Percentiles rank a stretch among this genome's conserved stretches.
These are phyloP conservation scores for Kodamaea anthophila DNA, from an alignment of 1,139 yeast genomes.

Conservation along the genomic window DNA sequence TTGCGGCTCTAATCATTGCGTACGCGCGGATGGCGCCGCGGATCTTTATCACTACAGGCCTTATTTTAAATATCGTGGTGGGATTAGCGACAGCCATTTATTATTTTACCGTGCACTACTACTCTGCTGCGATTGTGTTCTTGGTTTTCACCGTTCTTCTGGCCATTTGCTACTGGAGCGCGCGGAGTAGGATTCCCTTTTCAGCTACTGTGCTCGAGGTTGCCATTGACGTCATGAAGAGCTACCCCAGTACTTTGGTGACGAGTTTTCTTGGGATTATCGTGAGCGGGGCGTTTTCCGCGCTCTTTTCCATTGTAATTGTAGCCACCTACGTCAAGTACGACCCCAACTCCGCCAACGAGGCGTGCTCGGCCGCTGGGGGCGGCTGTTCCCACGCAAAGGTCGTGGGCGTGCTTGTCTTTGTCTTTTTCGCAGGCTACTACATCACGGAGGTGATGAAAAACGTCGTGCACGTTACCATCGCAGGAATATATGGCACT, in stretches of 20 bases:
- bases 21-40: constrained; percentile 62
- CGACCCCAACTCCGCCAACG: constrained; percentile 35
- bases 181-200: constrained; percentile 63
- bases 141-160: constrained; percentile 57
- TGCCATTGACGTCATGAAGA: constrained; percentile 68
- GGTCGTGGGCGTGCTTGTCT: constrained; percentile 60
- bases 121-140: constrained; percentile 75
- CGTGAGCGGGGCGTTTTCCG: constrained; percentile 57
- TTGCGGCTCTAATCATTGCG: constrained; percentile 51
- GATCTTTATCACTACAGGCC: constrained; percentile 63
- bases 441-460: constrained; percentile 80
- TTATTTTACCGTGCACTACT: constrained; percentile 58
- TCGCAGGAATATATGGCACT: constrained; percentile 82
- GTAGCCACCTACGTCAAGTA: constrained; percentile 75
- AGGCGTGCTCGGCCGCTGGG: constrained; percentile 32
- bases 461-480: constrained; percentile 79
- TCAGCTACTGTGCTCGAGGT: constrained; percentile 70
- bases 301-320: constrained; percentile 59
- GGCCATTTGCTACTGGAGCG: constrained; percentile 69
- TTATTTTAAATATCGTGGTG: constrained; percentile 58
- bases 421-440: constrained; percentile 79
- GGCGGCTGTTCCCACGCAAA: constrained; percentile 65
- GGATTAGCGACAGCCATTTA: constrained; percentile 74
- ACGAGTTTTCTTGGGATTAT: constrained; percentile 63
- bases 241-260: constrained; percentile 62